Base-by-base conservation (phyloP, 352 stramenopile genomes). In the Halophytophthora batemanensis region DNA sequence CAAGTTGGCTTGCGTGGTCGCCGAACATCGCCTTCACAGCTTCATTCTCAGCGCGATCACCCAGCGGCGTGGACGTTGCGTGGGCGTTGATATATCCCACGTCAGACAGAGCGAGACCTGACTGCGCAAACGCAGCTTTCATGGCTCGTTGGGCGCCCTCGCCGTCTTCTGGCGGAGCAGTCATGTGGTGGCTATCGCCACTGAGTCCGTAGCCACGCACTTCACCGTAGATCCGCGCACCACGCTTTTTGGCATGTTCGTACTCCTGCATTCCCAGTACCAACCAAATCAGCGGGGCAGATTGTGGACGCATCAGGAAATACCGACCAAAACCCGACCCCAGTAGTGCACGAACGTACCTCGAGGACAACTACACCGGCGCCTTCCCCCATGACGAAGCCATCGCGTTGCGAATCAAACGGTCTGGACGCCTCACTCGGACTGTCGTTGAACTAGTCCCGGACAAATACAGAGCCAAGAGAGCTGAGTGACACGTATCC, bases 31-130 rank as follows among this genome's bases (percentile, higher is more conserved):
- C 71, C 56, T 95, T 83, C 38, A 99, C 95, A 2, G 93, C 95
- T 2, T 72, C 57, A 40, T 93, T 92, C 61, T 99, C 97, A 11
- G 96, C 95, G 5, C 88, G 84, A 67, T 99, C 97, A 1, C 97
- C 97, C 14, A 98, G 82, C 0, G 95, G 96, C 1, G 97, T 99
- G n/a, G 90, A 98, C 7, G 97, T 99, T 4, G 96, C 96, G 62
- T 99, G 97, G 3, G 96, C 94, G 57, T 99, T 99, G 33, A 99
- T 91, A 64, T 99, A 99, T 23, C 96, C 94, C 19, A 99, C 87
- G 40, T 96, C 82, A 22, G 89, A 83, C n/a, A 78, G 29, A 6
- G 63, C 49, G 18, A 96, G 51, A 2, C 74, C 77, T 1, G 90
- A 86, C 57, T 95, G 75, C 28, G 64, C 55, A 29, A 99, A 53